A percentile compares a stretch with the other conserved stretches of the same genome.
These are phyloP conservation scores for Sugiyamaella americana DNA, from an alignment of 805 yeast genomes.

Conservation along the genomic window DNA sequence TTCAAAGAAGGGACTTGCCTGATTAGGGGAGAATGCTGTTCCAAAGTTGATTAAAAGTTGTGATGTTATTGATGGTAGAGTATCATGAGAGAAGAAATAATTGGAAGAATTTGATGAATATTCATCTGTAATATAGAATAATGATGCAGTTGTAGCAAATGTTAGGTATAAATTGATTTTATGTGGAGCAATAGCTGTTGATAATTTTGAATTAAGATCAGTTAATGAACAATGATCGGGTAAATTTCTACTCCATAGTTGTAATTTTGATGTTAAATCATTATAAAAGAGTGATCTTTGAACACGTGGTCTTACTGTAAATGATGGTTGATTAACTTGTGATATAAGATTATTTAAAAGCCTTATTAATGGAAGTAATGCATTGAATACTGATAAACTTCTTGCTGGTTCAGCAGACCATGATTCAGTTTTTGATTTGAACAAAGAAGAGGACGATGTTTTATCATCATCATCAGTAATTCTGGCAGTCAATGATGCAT, in stretches of 20 bases:
- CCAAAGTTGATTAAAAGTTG: slow-evolving; percentile 3
- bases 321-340: slow-evolving; percentile 5
- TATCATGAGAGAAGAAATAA: slow-evolving; percentile 4
- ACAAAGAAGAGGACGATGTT: not conserved
- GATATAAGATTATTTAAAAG: slow-evolving; percentile 5
- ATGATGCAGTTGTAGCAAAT: slow-evolving; percentile 3
- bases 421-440: not conserved
- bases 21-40: slow-evolving; percentile 1
- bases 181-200: slow-evolving; percentile 2
- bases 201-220: not conserved
- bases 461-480: not conserved
- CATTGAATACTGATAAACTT: slow-evolving; percentile 10
- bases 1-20: slow-evolving; percentile 6
- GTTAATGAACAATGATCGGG: slow-evolving; percentile 9
- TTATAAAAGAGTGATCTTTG: slow-evolving; percentile 8
- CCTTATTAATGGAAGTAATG: slow-evolving; percentile 5
- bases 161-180: not conserved
- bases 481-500: not conserved
- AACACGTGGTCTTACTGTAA: slow-evolving; percentile 1
- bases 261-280: slow-evolving; percentile 1
- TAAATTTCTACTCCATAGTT: slow-evolving; percentile 6
- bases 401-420: slow-evolving; percentile 9
- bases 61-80: slow-evolving; percentile 1
- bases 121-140: slow-evolving; percentile 1
- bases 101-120: not conserved